Base-by-base conservation (phyloP, 768 basidiomycete genomes). In the Hericium rajendrae region DNA sequence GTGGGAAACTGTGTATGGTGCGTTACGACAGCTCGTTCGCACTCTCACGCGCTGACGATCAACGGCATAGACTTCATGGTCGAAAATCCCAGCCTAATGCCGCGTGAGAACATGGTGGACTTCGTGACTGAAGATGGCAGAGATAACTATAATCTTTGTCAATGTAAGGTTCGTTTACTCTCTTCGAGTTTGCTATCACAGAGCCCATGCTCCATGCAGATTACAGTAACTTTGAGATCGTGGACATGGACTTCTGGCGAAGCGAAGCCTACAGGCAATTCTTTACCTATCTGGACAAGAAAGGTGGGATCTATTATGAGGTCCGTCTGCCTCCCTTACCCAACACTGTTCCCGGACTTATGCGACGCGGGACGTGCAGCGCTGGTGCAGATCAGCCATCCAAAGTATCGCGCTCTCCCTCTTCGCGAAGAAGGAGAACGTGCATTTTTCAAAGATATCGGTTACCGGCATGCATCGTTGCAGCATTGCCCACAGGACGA, bases 1-100 rank as follows among this genome's bases (percentile, higher is more conserved):
- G 0, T 92, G 88, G 88, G 70, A 76, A 3, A 71, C 78, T 11
- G 84, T 85, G 26, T 85, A 81, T 70, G 80, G 86, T 83, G 54
- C 6, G 71, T 8, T 4, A 10, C 65, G 12, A 5, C 32, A 8
- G 5, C 9, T 32, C 32, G 9, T 32, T 32, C 9, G 32, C 6
- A 32, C 32, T 8, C 1, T 10, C 9, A 32, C 32, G 9, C 32
- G 8, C 32, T 32, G 32, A 32, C 32, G 32, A 6, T 32, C 9
- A 10, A 32, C 32, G 32, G 32, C 16, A 18, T 11, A 56, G 46
- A 56, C 4, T 26, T 39, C 24, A 28, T 54, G 37, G 32, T n/a
- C 9, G 39, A 54, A 38, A 50, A 39, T 18, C 22, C 53, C 5
- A 22, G 11, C 20, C 32, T 58, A 6, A 8, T 11, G 16, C 22